Evolutionary conservation across 2,329 filamentous ascomycete species (phyloP), one percentile per base, ranked within the genome.

Genomic region (Amphichorda felina): DNA sequence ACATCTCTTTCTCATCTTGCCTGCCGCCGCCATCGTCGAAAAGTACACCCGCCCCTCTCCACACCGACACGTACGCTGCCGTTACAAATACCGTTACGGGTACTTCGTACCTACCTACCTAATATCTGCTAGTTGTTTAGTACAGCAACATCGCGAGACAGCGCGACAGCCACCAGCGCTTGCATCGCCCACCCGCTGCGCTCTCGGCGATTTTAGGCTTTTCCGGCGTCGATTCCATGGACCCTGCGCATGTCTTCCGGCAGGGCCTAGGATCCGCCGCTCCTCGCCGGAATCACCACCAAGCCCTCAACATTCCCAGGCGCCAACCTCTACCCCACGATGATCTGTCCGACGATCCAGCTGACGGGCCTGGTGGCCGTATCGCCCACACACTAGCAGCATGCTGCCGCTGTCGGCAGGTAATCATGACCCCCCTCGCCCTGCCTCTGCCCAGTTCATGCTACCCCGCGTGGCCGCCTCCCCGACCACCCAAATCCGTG

Each of bases 351-450:
- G 40, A 60, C 11, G 39, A 40, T 13, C 31, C 34, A 50, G 54
- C 47, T 36, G 72, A 73, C 40, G 59, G 65, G 47, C 57, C 65
- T 46, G 58, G 70, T 38, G 65, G 72, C 50, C 68, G 81, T 45
- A 79, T 87, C 45, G 82, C 82, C 21, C 82, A 88, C 52, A 88
- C 83, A 5, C 58, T 89, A 49, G 86, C 82, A 34, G 83, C 83
- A 16, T 88, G 82, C 51, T 85, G 79, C 51, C 75, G 82, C 42
- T 89, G 82, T 58, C 74, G 82, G 54, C 79, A 83, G 68, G 82
- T 85, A 62, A 54, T 24, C 5, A 29, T 16, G 5, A 5, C 7
- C 13, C 15, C 27, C 29, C 6, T 31, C 29, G 29, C 15, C 29
- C 15, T 31, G 29, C 21, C 21, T 24, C 21, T 24, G 21, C 21